These are phyloP conservation scores for Avena sativa DNA, from an alignment of 176 grass and related monocot genomes.

Conservation along the genomic window DNA sequence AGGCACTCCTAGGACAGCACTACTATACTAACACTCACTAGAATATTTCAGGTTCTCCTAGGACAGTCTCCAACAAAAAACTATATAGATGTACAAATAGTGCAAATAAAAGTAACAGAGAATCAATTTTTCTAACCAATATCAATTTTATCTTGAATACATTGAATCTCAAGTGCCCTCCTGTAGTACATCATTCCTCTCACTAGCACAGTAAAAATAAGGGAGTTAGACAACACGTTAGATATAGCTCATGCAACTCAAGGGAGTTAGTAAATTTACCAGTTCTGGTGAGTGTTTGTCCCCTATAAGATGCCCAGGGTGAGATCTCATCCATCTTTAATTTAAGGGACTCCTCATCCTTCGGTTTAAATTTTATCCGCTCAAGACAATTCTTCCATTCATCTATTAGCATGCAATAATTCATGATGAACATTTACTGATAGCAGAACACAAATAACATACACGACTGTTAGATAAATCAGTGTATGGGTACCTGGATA, in stretches of 20 bases:
- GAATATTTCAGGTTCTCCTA: no score
- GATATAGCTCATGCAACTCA: slow-evolving; percentile 16
- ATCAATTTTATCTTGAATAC: slow-evolving; percentile 55
- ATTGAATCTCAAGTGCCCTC: slow-evolving; percentile 75
- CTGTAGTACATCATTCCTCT: slow-evolving; percentile 99
- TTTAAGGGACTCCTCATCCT: slow-evolving; percentile 31
- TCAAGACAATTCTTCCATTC: slow-evolving; percentile 80
- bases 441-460: slow-evolving; percentile 1
- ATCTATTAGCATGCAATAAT: slow-evolving; percentile 58
- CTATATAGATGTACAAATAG: slow-evolving; percentile 19
- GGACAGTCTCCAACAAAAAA: neutral
- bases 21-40: no score
- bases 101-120: slow-evolving; percentile 1
- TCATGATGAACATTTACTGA: slow-evolving; percentile 32
- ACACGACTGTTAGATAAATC: neutral
- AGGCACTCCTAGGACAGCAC: no score
- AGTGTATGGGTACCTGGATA: slow-evolving; percentile 66
- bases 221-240: slow-evolving; percentile 34
- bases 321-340: slow-evolving; percentile 33
- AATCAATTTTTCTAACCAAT: slow-evolving; percentile 45
- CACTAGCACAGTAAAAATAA: slow-evolving; percentile 56
- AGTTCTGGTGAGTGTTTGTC: slow-evolving; percentile 83
- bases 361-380: slow-evolving; percentile 34
- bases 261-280: slow-evolving; percentile 45
- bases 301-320: slow-evolving; percentile 83